phyloP scores from a whole-genome alignment of 106 monocot genomes.

The Ottelia alismoides region DNA sequence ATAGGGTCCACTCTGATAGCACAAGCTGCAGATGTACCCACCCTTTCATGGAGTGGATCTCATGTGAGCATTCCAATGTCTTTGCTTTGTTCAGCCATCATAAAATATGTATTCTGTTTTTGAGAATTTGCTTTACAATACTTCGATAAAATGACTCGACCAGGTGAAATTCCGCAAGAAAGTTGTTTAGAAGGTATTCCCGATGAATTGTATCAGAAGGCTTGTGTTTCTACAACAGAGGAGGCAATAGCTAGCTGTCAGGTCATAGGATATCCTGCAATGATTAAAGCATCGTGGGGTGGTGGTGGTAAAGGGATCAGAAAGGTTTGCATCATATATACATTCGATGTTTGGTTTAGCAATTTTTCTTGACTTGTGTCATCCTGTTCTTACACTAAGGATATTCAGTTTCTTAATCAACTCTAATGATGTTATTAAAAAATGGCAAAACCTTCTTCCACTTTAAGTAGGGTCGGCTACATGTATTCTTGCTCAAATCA shows the following conservation, averaged over 20 bases:
- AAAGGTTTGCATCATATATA: constrained; percentile 74
- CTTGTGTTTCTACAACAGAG: constrained; percentile 91
- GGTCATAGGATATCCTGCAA: constrained; percentile 89
- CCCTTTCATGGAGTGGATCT: constrained; percentile 98
- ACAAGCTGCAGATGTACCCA: constrained; percentile 96
- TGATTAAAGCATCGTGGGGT: constrained; percentile 99
- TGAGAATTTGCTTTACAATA: not conserved
- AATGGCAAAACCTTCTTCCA: too few relatives aligned
- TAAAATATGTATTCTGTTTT: too few relatives aligned
- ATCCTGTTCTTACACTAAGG: too few relatives aligned
- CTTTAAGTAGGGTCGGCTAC: too few relatives aligned
- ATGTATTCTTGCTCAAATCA: too few relatives aligned
- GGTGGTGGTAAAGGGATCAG: constrained; percentile 99
- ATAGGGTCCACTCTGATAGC: constrained; percentile 98
- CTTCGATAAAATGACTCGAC: not conserved
- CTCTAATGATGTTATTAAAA: too few relatives aligned
- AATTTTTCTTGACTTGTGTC: too few relatives aligned
- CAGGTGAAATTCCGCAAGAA: constrained; percentile 61
- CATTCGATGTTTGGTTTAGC: too few relatives aligned
- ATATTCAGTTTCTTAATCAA: too few relatives aligned
- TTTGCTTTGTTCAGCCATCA: not conserved
- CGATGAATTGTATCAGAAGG: constrained; percentile 77
- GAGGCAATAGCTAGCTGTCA: constrained; percentile 94
- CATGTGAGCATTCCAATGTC: constrained; percentile 37
- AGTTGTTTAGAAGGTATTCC: constrained; percentile 76